Base-by-base conservation (phyloP, 805 yeast genomes). In the Candida quercuum region DNA sequence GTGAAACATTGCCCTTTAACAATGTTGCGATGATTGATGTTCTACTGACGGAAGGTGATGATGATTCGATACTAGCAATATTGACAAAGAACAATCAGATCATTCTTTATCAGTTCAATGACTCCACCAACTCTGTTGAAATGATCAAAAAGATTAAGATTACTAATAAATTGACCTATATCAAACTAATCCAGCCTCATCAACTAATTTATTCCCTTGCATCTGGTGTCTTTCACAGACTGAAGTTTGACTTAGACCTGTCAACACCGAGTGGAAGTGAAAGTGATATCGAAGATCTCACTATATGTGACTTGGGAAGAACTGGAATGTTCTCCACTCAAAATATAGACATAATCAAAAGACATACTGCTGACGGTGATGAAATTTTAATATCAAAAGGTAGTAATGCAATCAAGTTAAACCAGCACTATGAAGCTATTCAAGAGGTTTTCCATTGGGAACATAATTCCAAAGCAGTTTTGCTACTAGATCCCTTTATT, bases 141-240 rank as follows among this genome's bases (percentile, higher is more conserved):
- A 50, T 54, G 42, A 39, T 36, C 5, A 40, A 41, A 17, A 60
- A 60, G 30, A 45, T 51, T 23, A 49, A 47, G 16, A 18, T 59
- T 2, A 52, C 52, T 5, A 66, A 62, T 28, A 50, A 52, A 31
- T 38, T 59, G 3, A 28, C 37, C 2, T 28, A 33, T 6, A 43
- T 64, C 17, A 42, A 53, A 32, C 46, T 51, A 15, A 35, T 59
- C 13, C 37, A 47, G 15, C 35, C 46, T 5, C 36, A 47, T 26
- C 33, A 29, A 10, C 14, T 29, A 14, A 29, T 29, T 19, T 29
- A 19, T 13, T 9, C 32, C 15, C 18, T 24, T 6, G 13, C 18
- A n/a, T 12, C 22, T 6, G 23, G 23, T 5, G 5, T 12, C 3
- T 29, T 29, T 12, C 23, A 29, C n/a, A 19, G 24, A 3, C 9